These are phyloP conservation scores for Thermothielavioides terrestris DNA, from an alignment of 495 filamentous ascomycete genomes.

Conservation along the genomic window DNA sequence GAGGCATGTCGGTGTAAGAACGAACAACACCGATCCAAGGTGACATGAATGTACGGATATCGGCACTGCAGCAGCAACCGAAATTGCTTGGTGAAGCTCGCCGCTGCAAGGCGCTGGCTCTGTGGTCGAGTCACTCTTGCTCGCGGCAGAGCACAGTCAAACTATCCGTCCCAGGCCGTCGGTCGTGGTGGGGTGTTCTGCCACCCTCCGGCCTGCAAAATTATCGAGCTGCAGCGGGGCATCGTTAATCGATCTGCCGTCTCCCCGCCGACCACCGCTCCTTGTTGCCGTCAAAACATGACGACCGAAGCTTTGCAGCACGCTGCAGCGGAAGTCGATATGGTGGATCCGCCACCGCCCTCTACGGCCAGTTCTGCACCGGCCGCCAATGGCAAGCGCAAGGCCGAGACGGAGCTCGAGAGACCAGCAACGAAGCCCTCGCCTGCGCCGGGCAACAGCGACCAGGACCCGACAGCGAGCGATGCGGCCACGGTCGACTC, in stretches of 20 bases:
- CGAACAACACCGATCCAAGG: too few relatives aligned
- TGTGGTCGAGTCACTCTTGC: too few relatives aligned
- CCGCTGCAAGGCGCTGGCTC: too few relatives aligned
- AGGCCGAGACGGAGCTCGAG: slow-evolving; percentile 23
- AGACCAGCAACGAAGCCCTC: slow-evolving; percentile 7
- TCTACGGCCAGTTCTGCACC: neutral
- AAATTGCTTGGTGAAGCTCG: too few relatives aligned
- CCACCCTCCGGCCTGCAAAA: neutral
- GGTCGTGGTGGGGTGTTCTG: slow-evolving; percentile 7
- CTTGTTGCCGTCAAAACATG: neutral
- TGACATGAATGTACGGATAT: too few relatives aligned
- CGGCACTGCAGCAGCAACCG: too few relatives aligned
- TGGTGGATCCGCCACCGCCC: neutral
- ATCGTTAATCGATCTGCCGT: neutral
- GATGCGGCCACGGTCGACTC: slow-evolving; percentile 5
- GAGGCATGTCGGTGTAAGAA: too few relatives aligned
- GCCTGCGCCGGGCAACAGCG: neutral
- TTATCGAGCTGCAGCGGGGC: neutral
- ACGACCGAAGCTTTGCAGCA: neutral
- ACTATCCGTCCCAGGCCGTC: too few relatives aligned
- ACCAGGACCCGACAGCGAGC: neutral
- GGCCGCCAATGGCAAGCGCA: slow-evolving; percentile 21
- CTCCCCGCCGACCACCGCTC: neutral
- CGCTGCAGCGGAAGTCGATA: neutral
- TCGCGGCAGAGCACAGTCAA: neutral